Evolutionary conservation across 2,329 filamentous ascomycete genomes (phyloP).

Genomic region (Sphaerulina populicola): DNA sequence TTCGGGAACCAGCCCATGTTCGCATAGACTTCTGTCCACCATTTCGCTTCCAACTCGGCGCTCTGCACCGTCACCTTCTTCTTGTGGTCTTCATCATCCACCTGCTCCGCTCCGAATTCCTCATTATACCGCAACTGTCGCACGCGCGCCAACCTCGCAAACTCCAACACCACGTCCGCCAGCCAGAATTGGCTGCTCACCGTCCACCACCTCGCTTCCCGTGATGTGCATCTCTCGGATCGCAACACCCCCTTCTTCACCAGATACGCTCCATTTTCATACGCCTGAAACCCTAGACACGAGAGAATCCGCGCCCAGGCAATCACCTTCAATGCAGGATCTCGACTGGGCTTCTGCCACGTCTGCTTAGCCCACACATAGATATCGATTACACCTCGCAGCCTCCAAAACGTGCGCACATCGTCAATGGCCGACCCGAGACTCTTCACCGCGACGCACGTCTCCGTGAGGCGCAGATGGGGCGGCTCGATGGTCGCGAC

Average conservation of each 20-base stretch:
- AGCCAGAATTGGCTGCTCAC: conserved; percentile 78
- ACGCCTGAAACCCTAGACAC: conserved; percentile 62
- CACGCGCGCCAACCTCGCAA: conserved; percentile 51
- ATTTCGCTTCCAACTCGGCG: conserved; percentile 37
- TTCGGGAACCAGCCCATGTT: conserved; percentile 73
- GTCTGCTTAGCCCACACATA: conserved; percentile 55
- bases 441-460: conserved; percentile 32
- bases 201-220: conserved; percentile 54
- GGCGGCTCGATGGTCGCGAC: conserved; percentile 34
- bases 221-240: conserved; percentile 31
- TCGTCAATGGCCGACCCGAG: conserved; percentile 62
- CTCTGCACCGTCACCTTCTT: conserved; percentile 26
- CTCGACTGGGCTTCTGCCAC: conserved; percentile 34
- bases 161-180: conserved; percentile 66
- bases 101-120: conserved; percentile 29
- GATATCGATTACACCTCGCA: conserved; percentile 70
- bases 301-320: conserved; percentile 60
- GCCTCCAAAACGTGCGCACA: conserved; percentile 60
- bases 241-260: conserved; percentile 60
- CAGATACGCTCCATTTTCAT: conserved; percentile 80
- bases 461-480: conserved; percentile 29
- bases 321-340: conserved; percentile 45
- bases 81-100: conserved; percentile 35
- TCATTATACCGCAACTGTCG: conserved; percentile 37
- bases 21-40: conserved; percentile 59